Evolutionary conservation across 2,329 filamentous ascomycete species (phyloP).

Genomic region (Nemania sp.): DNA sequence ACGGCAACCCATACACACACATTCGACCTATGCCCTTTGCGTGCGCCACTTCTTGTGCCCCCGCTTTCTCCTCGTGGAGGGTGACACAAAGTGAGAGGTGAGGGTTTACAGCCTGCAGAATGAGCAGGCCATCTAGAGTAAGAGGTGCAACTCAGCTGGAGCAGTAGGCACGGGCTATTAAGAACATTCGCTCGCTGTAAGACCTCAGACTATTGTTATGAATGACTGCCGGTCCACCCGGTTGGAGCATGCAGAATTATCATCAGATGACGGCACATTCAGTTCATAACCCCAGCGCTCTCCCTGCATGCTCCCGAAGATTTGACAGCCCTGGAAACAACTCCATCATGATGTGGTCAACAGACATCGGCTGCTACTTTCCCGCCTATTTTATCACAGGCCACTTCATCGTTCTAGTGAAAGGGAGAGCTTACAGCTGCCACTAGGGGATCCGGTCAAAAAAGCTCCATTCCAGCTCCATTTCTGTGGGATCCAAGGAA

Average conservation of each 20-base stretch:
- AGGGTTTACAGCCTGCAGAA: constrained; percentile 13
- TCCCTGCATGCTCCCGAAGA: constrained; percentile 32
- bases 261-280: constrained; percentile 34
- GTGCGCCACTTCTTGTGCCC: constrained; percentile 3
- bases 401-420: not conserved
- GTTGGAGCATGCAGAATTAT: constrained; percentile 33
- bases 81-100: constrained; percentile 5
- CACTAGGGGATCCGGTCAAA: constrained; percentile 9
- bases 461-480: not conserved
- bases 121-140: constrained; percentile 1
- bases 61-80: constrained; percentile 11
- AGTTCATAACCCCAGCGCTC: constrained; percentile 24
- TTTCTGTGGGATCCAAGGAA: constrained; percentile 4
- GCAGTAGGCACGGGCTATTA: constrained; percentile 21
- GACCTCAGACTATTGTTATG: constrained; percentile 27
- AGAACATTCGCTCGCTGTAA: constrained; percentile 12
- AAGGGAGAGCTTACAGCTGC: constrained; percentile 3
- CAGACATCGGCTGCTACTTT: not conserved
- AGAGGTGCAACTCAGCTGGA: constrained; percentile 32
- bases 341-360: constrained; percentile 11
- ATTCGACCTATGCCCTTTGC: constrained; percentile 8
- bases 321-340: constrained; percentile 14
- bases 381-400: not conserved
- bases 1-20: constrained; percentile 1
- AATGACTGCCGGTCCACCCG: constrained; percentile 33